Percentiles rank a stretch among this genome's conserved stretches.
phyloP scores from a whole-genome alignment of 139 green algal species.

The Tetraselmis chui region DNA sequence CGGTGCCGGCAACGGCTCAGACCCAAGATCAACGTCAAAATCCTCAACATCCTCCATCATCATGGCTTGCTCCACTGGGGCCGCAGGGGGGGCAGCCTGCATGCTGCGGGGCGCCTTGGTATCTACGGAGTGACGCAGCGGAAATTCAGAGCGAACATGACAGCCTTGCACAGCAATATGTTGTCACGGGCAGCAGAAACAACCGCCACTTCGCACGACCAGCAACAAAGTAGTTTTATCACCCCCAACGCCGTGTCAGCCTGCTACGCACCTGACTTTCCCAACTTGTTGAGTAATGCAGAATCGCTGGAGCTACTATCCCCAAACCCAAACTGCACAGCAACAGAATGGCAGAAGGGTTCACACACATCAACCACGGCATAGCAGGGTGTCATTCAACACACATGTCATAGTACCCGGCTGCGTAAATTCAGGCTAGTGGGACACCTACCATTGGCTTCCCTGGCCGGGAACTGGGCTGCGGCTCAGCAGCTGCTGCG shows the following conservation, averaged over 20 bases:
- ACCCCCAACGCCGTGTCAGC: neutral
- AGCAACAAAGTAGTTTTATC: neutral
- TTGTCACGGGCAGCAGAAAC: too few relatives aligned
- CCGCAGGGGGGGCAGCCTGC: neutral
- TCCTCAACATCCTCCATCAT: neutral
- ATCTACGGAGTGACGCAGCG: too few relatives aligned
- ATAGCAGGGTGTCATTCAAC: too few relatives aligned
- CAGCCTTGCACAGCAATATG: too few relatives aligned
- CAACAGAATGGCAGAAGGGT: neutral
- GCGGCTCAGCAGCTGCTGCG: too few relatives aligned
- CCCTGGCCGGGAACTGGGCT: too few relatives aligned
- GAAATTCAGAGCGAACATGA: too few relatives aligned
- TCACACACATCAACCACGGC: too few relatives aligned
- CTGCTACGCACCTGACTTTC: neutral
- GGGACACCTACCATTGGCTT: too few relatives aligned
- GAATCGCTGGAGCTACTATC: neutral
- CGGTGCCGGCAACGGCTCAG: neutral
- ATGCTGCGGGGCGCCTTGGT: neutral
- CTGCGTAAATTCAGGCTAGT: too few relatives aligned
- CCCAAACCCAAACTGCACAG: neutral
- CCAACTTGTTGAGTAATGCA: neutral
- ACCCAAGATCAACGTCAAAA: neutral
- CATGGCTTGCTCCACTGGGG: neutral
- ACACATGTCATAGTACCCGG: too few relatives aligned
- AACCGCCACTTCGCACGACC: too few relatives aligned